These are phyloP conservation scores for Noccaea caerulescens DNA, from an alignment of 345 rosid genomes.

Conservation along the genomic window DNA sequence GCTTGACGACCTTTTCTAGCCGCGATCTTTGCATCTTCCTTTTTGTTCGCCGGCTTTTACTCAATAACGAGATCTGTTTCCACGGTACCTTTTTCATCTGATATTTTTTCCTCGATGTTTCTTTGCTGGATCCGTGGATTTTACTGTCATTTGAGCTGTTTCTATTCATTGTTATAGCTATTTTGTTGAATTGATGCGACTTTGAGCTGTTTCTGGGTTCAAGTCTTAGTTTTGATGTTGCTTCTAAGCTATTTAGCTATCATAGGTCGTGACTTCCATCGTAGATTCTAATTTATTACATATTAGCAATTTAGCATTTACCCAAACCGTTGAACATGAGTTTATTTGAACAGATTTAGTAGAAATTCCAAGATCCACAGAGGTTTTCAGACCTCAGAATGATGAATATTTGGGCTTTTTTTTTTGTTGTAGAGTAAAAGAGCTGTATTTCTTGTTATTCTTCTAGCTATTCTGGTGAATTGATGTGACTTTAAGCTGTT, in stretches of 20 bases:
- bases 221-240: constrained; percentile 32
- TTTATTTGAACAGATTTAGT: neutral
- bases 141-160: constrained; percentile 18
- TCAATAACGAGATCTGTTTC: constrained; percentile 35
- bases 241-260: constrained; percentile 11
- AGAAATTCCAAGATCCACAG: neutral
- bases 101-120: neutral
- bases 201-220: constrained; percentile 15
- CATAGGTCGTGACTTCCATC: neutral
- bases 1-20: constrained; percentile 26
- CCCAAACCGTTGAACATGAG: neutral
- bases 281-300: neutral
- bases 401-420: neutral
- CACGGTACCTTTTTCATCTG: constrained; percentile 35
- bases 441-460: constrained; percentile 4
- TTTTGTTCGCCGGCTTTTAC: constrained; percentile 9
- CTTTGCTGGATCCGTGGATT: constrained; percentile 28
- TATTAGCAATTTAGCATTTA: neutral
- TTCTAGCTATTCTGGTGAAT: constrained; percentile 2
- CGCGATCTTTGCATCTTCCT: constrained; percentile 32
- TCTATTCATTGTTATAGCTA: neutral
- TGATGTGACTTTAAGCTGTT: constrained; percentile 24
- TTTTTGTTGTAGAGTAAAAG: constrained; percentile 1
- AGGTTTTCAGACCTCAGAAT: neutral
- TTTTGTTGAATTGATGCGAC: constrained; percentile 25